Percentiles rank a stretch among this genome's conserved stretches.
Evolutionary conservation across 345 rosid species (phyloP).

Genomic region (Sonneratia alba): DNA sequence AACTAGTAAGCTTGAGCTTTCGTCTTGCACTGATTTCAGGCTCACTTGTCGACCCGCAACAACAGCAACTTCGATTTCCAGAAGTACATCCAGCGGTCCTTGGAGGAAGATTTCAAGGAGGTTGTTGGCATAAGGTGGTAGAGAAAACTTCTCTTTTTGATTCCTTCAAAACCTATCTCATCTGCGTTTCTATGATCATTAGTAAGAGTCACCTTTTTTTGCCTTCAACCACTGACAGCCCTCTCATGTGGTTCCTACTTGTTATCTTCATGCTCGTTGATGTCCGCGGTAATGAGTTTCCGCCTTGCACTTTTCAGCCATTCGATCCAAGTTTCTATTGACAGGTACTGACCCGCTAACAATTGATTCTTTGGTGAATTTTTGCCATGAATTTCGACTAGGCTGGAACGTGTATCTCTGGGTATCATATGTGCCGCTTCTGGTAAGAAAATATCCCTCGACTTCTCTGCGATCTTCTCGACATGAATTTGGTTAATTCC

Average conservation of each 20-base stretch:
- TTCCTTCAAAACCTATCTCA: not conserved
- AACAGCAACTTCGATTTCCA: slow-evolving; percentile 47
- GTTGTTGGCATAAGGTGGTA: slow-evolving; percentile 50
- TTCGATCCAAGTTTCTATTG: not conserved
- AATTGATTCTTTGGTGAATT: not conserved
- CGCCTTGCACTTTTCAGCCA: not conserved
- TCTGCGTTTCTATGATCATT: not conserved
- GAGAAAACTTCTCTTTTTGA: not conserved
- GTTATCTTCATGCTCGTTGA: slow-evolving; percentile 56
- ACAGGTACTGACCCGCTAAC: not conserved
- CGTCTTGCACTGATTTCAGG: slow-evolving; percentile 18
- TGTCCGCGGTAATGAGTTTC: slow-evolving; percentile 39
- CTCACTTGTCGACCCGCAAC: slow-evolving; percentile 31
- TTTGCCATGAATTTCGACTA: slow-evolving; percentile 8
- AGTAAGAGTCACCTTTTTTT: not conserved
- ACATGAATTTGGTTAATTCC: no score
- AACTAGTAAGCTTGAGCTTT: not conserved
- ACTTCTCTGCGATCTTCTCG: not conserved
- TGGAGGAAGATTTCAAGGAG: slow-evolving; percentile 61
- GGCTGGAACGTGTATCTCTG: slow-evolving; percentile 61
- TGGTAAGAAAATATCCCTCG: slow-evolving; percentile 23
- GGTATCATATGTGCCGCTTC: slow-evolving; percentile 66
- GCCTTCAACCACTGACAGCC: slow-evolving; percentile 26
- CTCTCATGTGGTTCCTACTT: slow-evolving; percentile 58
- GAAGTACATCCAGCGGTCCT: slow-evolving; percentile 46